These are phyloP conservation scores for Paecilomyces niveus DNA, from an alignment of 2,329 filamentous ascomycete species.

Conservation along the genomic window DNA sequence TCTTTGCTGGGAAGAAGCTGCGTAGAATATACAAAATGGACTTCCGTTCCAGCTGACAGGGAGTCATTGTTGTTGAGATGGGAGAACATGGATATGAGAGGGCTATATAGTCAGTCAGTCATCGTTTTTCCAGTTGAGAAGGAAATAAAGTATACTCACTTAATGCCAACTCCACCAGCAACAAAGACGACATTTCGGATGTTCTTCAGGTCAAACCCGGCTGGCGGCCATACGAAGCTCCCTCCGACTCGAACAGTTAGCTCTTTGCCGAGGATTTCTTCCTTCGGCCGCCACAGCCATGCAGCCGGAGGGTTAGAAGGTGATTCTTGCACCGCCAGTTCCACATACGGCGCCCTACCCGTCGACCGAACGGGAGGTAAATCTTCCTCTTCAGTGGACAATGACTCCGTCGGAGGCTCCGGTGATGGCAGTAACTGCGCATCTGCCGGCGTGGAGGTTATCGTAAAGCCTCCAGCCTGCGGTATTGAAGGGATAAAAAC, in stretches of 20 bases:
- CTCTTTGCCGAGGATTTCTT: slow-evolving; percentile 51
- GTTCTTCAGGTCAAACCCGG: slow-evolving; percentile 30
- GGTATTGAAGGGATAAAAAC: slow-evolving; percentile 63
- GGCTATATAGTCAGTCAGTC: slow-evolving; percentile 35
- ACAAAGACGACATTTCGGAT: slow-evolving; percentile 63
- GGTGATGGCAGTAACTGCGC: slow-evolving; percentile 31
- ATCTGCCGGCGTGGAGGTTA: slow-evolving; percentile 65
- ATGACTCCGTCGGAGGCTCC: slow-evolving; percentile 10
- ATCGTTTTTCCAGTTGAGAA: neutral
- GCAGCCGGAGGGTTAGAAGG: slow-evolving; percentile 64
- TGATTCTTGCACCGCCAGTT: slow-evolving; percentile 70
- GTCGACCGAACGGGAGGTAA: slow-evolving; percentile 13
- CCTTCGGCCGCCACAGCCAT: slow-evolving; percentile 61
- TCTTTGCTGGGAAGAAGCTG: slow-evolving; percentile 26
- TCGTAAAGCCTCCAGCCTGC: slow-evolving; percentile 78
- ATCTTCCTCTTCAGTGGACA: slow-evolving; percentile 13
- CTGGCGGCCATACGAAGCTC: slow-evolving; percentile 69
- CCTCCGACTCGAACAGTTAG: slow-evolving; percentile 70
- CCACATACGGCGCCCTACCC: slow-evolving; percentile 50
- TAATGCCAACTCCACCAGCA: slow-evolving; percentile 76
- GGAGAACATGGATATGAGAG: slow-evolving; percentile 66
- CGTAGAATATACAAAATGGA: slow-evolving; percentile 59
- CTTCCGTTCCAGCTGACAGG: slow-evolving; percentile 28
- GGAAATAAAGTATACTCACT: slow-evolving; percentile 40
- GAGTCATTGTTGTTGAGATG: slow-evolving; percentile 45